Conservation (phyloP, 768 basidiomycete species). For the Boletus pseudopeckii region DNA sequence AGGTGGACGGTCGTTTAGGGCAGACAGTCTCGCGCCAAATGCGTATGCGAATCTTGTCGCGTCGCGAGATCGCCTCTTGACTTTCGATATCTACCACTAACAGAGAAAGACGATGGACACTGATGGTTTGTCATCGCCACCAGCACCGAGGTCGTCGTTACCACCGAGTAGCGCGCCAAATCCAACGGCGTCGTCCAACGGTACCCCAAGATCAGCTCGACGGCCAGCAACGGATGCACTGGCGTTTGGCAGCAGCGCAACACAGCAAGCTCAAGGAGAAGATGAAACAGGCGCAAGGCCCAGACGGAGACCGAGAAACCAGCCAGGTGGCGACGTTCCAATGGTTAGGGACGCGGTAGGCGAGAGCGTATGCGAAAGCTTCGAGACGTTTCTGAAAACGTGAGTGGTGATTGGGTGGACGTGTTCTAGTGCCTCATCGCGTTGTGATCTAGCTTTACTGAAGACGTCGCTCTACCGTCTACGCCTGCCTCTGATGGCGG, state of each 20-base stretch:
- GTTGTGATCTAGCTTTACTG: conserved; percentile 64
- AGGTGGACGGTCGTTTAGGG: conserved; percentile 33
- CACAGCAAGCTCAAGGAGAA: conserved; percentile 35
- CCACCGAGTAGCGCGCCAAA: conserved; percentile 49
- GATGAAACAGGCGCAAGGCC: conserved; percentile 42
- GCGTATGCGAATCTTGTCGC: conserved; percentile 18
- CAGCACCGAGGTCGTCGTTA: conserved; percentile 48
- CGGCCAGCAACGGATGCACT: conserved; percentile 51
- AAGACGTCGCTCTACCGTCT: conserved; percentile 71
- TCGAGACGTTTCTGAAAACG: conserved; percentile 90
- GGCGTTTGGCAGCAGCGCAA: conserved; percentile 52
- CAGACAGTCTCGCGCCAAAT: conserved; percentile 41
- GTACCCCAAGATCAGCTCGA: conserved; percentile 31
- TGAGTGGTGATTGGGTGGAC: conserved; percentile 37
- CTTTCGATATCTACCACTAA: conserved; percentile 1
- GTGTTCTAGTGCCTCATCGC: not conserved
- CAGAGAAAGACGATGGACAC: conserved; percentile 45
- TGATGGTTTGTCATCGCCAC: conserved; percentile 57
- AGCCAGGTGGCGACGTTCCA: conserved; percentile 66
- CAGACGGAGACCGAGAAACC: conserved; percentile 41
- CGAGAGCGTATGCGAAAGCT: conserved; percentile 90
- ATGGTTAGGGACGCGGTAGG: conserved; percentile 92
- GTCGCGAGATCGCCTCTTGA: conserved; percentile 23
- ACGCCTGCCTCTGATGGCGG: conserved; percentile 78
- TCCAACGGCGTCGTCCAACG: conserved; percentile 36